Evolutionary conservation across 23 red algal species (phyloP), one percentile per base, ranked within the genome.

Genomic region (Chondrus crispus): DNA sequence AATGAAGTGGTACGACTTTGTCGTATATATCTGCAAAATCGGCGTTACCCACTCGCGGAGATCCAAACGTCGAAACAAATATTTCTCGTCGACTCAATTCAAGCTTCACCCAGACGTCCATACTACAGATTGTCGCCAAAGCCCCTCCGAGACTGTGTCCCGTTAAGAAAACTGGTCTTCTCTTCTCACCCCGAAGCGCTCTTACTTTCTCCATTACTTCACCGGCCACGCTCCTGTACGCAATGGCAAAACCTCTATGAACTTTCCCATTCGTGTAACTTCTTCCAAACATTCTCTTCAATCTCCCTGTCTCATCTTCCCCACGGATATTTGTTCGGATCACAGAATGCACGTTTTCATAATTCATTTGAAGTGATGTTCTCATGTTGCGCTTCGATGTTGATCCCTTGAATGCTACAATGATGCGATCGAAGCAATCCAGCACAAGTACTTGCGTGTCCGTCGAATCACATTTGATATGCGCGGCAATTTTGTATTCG

Each of bases 91-190:
- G 52, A 52, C 81, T 70, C 41, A 93, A 22, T 46, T 81, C 79
- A 74, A 93, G 28, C 68, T 82, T 76, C 81, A 88, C 72, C 71
- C 81, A 83, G 18, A 96, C 19, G 78, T 93, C 89, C 74, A 85
- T 68, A 32, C 86, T 85, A 46, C 78, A 83, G 37, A 96, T 68
- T 4, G 88, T 96, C 7, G 95, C 95, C 53, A 96, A 43, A 6
- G 95, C 95, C 7, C 95, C 95, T 20, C 95, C 95, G 42, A 96
- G 88, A 49, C 80, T 88, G 62, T 96, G 95, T 24, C 87, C 88
- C 13, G 90, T 94, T 74, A 98, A 43, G 71, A 94, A 87, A 22
- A 98, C 85, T 36, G 95, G 95, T 7, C 86, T 51, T 19, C 29
- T 19, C 48, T 91, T 95, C 39, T 62, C 60, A 40, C 60, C 63